These are phyloP conservation scores for Xylaria castorea DNA, from an alignment of 495 filamentous ascomycete genomes.

Conservation along the genomic window DNA sequence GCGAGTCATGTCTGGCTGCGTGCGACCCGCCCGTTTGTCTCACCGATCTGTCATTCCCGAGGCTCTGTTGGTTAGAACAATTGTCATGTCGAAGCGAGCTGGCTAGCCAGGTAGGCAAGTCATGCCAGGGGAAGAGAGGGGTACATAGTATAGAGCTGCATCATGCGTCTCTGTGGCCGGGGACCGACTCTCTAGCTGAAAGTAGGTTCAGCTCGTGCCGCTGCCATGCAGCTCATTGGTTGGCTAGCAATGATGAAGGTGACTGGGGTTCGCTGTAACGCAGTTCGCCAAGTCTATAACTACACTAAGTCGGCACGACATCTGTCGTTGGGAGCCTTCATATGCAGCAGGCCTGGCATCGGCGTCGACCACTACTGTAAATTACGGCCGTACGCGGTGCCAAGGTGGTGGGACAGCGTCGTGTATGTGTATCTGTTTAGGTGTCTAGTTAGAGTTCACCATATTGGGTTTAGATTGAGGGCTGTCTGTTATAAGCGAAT, in stretches of 20 bases:
- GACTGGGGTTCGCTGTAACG: slow-evolving; percentile 7
- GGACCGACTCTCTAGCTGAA: slow-evolving; percentile 21
- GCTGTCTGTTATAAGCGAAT: slow-evolving; percentile 17
- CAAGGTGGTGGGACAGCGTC: slow-evolving; percentile 14
- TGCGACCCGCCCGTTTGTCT: background rate
- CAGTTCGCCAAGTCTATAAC: slow-evolving; percentile 21
- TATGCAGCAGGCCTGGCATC: slow-evolving; percentile 13
- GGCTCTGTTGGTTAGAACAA: slow-evolving; percentile 24
- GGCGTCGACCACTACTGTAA: background rate
- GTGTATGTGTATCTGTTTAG: slow-evolving; percentile 15
- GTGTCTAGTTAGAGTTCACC: slow-evolving; percentile 2
- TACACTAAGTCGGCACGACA: background rate
- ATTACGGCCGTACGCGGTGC: slow-evolving; percentile 28
- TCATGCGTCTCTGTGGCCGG: slow-evolving; percentile 20
- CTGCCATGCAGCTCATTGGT: slow-evolving; percentile 19
- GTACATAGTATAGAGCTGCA: slow-evolving; percentile 14
- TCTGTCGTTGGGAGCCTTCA: background rate
- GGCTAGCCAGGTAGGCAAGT: background rate
- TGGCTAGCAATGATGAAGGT: background rate
- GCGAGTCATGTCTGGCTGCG: slow-evolving; percentile 14
- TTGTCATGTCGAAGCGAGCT: slow-evolving; percentile 26
- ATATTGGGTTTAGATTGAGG: slow-evolving; percentile 3
- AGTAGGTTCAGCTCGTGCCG: slow-evolving; percentile 22
- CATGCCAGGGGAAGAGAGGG: slow-evolving; percentile 23
- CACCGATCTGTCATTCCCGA: slow-evolving; percentile 17